A percentile compares a stretch with the other conserved stretches of the same genome.
Conservation (phyloP, 208 protist genomes). For the Trichomonas gallinae region DNA sequence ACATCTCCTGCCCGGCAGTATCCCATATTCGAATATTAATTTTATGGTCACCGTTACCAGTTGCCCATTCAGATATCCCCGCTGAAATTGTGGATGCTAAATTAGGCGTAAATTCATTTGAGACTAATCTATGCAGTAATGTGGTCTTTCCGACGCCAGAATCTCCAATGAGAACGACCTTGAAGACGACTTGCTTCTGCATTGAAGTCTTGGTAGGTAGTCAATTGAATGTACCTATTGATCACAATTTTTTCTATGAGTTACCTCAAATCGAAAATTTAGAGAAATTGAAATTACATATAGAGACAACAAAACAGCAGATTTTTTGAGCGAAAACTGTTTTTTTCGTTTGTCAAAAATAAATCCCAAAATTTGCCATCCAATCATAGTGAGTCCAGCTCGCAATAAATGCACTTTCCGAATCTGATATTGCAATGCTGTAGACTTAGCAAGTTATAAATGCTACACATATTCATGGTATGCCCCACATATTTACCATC, state of each 20-base stretch:
- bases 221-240: background rate
- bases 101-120: background rate
- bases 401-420: too few relatives aligned
- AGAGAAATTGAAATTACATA: too few relatives aligned
- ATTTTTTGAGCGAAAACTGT: too few relatives aligned
- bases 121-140: background rate
- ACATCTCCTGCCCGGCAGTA: background rate
- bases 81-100: background rate
- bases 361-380: too few relatives aligned
- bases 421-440: too few relatives aligned
- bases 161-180: background rate
- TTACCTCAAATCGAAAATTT: background rate
- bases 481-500: too few relatives aligned
- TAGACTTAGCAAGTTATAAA: too few relatives aligned
- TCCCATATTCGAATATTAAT: background rate
- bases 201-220: background rate
- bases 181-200: background rate
- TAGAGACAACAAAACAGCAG: too few relatives aligned
- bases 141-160: background rate
- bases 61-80: background rate
- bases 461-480: too few relatives aligned
- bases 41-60: background rate
- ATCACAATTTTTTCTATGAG: background rate
- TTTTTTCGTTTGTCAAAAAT: too few relatives aligned
- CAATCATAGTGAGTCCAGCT: too few relatives aligned